A percentile compares a stretch with the other conserved stretches of the same genome.
Evolutionary conservation across 768 basidiomycete genomes (phyloP).

Genomic region (Lactarius sanguifluus): DNA sequence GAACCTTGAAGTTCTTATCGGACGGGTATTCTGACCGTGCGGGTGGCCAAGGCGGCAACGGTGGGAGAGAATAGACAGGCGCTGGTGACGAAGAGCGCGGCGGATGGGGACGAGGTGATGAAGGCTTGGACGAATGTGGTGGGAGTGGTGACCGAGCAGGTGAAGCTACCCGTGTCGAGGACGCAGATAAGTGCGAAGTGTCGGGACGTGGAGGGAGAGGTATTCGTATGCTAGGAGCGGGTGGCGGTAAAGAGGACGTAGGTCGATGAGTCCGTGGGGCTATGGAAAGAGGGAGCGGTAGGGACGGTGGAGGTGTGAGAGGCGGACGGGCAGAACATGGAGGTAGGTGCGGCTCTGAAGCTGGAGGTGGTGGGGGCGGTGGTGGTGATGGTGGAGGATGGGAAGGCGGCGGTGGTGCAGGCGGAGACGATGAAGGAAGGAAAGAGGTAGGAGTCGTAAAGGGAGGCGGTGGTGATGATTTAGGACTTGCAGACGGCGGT

Average conservation of each 20-base stretch:
- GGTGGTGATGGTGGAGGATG: constrained; percentile 36
- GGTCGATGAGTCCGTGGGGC: constrained; percentile 32
- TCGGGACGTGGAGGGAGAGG: constrained; percentile 31
- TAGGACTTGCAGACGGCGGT: constrained; percentile 33
- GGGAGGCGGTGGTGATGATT: constrained; percentile 29
- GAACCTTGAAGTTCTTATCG: constrained; percentile 55
- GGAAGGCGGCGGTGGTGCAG: constrained; percentile 19
- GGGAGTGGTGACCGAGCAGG: constrained; percentile 29
- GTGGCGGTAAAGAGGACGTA: constrained; percentile 25
- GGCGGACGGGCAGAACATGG: constrained; percentile 27
- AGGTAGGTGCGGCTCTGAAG: constrained; percentile 31
- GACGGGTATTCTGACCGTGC: constrained; percentile 48
- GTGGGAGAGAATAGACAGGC: constrained; percentile 41
- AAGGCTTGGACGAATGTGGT: constrained; percentile 35
- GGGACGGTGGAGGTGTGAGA: constrained; percentile 32
- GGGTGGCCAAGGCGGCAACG: constrained; percentile 57
- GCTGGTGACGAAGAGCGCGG: constrained; percentile 26
- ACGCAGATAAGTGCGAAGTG: constrained; percentile 30
- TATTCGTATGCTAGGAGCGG: constrained; percentile 22
- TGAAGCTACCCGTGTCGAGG: constrained; percentile 28
- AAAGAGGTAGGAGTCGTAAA: constrained; percentile 27
- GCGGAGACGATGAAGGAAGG: constrained; percentile 32
- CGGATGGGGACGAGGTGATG: constrained; percentile 23
- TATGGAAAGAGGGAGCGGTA: constrained; percentile 25
- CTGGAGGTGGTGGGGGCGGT: constrained; percentile 28